Conservation (phyloP, 805 yeast genomes). For the Citeromyces matritensis region DNA sequence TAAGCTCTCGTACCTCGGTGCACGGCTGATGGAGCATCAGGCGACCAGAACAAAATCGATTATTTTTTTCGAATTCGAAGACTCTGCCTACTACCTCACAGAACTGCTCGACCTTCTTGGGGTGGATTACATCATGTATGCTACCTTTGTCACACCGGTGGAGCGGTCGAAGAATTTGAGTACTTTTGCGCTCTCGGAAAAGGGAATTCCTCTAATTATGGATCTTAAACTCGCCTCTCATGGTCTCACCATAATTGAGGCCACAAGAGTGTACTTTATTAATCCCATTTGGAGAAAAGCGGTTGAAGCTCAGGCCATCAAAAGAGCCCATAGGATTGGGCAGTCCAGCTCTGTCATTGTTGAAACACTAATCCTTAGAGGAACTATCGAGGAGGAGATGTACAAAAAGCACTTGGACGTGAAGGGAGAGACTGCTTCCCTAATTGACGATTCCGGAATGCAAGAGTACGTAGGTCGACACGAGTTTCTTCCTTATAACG, state of each 20-base stretch:
- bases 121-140: slow-evolving; percentile 44
- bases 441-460: slow-evolving; percentile 47
- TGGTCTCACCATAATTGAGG: slow-evolving; percentile 53
- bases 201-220: slow-evolving; percentile 46
- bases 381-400: slow-evolving; percentile 58
- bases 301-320: slow-evolving; percentile 62
- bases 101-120: slow-evolving; percentile 53
- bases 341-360: slow-evolving; percentile 48
- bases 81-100: slow-evolving; percentile 51
- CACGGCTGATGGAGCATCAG: slow-evolving; percentile 39
- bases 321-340: slow-evolving; percentile 68
- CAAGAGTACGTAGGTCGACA: slow-evolving; percentile 37
- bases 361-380: slow-evolving; percentile 49
- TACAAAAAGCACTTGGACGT: slow-evolving; percentile 16
- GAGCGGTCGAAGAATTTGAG: slow-evolving; percentile 38
- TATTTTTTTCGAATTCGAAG: slow-evolving; percentile 59
- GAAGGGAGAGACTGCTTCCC: slow-evolving; percentile 12
- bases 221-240: slow-evolving; percentile 54
- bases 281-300: slow-evolving; percentile 61
- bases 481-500: slow-evolving; percentile 21
- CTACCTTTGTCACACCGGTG: slow-evolving; percentile 35
- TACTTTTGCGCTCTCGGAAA: slow-evolving; percentile 28
- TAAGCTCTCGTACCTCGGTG: slow-evolving; percentile 44
- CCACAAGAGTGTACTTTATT: slow-evolving; percentile 56
- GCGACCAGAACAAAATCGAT: slow-evolving; percentile 30